These are phyloP conservation scores for Neocatenulostroma microsporum DNA, from an alignment of 2,329 filamentous ascomycete genomes.

Conservation along the genomic window DNA sequence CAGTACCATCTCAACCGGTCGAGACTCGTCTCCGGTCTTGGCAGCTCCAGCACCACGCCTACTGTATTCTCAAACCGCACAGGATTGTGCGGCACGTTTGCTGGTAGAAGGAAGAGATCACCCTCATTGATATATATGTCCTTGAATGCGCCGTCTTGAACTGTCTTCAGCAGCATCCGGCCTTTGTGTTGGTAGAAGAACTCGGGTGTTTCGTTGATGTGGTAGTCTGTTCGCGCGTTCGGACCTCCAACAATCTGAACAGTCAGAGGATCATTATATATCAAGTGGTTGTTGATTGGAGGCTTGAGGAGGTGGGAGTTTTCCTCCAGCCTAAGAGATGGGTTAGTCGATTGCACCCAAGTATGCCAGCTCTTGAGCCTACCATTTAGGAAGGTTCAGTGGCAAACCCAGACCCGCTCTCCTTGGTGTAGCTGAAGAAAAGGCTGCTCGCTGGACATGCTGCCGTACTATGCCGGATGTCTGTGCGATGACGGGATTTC, in stretches of 20 bases:
- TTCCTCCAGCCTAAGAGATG: slow-evolving; percentile 63
- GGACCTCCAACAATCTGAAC: slow-evolving; percentile 95
- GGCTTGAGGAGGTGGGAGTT: slow-evolving; percentile 90
- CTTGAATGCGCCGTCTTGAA: slow-evolving; percentile 60
- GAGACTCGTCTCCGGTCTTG: slow-evolving; percentile 58
- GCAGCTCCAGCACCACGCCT: slow-evolving; percentile 87
- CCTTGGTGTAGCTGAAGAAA: not conserved
- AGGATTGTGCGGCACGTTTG: slow-evolving; percentile 94
- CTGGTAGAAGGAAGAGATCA: slow-evolving; percentile 84
- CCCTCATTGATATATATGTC: slow-evolving; percentile 89
- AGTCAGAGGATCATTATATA: slow-evolving; percentile 76
- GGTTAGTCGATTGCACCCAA: not conserved
- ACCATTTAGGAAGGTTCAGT: slow-evolving; percentile 42
- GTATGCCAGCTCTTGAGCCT: not conserved
- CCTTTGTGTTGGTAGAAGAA: slow-evolving; percentile 98
- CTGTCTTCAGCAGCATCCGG: slow-evolving; percentile 86
- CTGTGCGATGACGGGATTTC: slow-evolving; percentile 1
- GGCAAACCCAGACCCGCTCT: slow-evolving; percentile 23
- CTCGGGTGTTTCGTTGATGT: slow-evolving; percentile 92
- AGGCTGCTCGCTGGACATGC: slow-evolving; percentile 7
- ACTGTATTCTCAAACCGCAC: slow-evolving; percentile 89
- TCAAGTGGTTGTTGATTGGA: slow-evolving; percentile 95
- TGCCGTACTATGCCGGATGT: slow-evolving; percentile 1
- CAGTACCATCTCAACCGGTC: slow-evolving; percentile 94
- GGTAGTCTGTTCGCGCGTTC: slow-evolving; percentile 94